Evolutionary conservation across 202 grass and related monocot species (phyloP).

Genomic region (Cymbopogon flexuosus): DNA sequence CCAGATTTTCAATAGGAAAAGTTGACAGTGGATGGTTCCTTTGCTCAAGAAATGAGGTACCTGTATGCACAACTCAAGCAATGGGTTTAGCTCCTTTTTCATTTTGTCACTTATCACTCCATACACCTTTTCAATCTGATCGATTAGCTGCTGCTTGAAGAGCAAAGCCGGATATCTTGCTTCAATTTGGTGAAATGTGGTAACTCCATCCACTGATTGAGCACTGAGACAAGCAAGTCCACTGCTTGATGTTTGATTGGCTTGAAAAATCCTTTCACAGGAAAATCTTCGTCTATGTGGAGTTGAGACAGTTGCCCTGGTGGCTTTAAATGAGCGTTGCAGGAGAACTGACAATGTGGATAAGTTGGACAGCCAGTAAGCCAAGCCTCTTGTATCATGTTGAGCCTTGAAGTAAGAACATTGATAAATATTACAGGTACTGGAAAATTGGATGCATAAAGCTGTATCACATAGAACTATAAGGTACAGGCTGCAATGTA

Average conservation of each 20-base stretch:
- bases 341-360: conserved; percentile 79
- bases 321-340: conserved; percentile 51
- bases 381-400: conserved; percentile 56
- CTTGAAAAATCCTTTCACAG: conserved; percentile 50
- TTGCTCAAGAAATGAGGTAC: conserved; percentile 33
- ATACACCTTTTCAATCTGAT: conserved; percentile 75
- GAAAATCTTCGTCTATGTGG: conserved; percentile 50
- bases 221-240: conserved; percentile 48
- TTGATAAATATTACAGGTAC: conserved; percentile 34
- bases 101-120: conserved; percentile 62
- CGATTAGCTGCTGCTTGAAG: conserved; percentile 82
- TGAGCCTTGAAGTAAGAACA: conserved; percentile 67
- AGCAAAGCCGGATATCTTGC: conserved; percentile 67
- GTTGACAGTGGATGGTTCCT: conserved; percentile 17
- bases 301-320: conserved; percentile 38
- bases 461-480: conserved; percentile 22
- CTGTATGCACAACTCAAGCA: conserved; percentile 75
- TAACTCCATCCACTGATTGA: conserved; percentile 31
- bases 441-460: conserved; percentile 38
- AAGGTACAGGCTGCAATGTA: not conserved
- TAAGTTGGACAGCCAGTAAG: conserved; percentile 87
- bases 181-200: conserved; percentile 44
- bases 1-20: conserved; percentile 21
- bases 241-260: conserved; percentile 36
- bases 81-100: conserved; percentile 73